Base-by-base conservation (phyloP, 2,329 filamentous ascomycete genomes). In the Aureobasidium subglaciale region DNA sequence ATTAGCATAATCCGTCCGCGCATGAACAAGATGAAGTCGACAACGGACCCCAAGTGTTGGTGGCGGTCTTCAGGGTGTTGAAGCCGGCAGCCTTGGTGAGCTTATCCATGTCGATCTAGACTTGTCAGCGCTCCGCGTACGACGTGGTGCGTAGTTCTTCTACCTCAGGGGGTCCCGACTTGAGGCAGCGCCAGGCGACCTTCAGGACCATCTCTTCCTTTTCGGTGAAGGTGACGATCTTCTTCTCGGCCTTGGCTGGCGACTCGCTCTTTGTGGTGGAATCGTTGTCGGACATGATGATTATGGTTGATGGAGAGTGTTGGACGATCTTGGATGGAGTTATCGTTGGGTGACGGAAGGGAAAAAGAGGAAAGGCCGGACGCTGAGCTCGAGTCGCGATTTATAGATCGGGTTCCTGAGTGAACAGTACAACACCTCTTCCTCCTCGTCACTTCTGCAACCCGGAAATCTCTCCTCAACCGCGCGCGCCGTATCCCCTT, bases 121-220 rank as follows among this genome's bases (percentile, higher is more conserved):
- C 16, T 30, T 32, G 25, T 52, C 8, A 52, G 35, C 5, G 35
- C 20, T 18, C 10, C 27, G 38, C 11, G 27, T n/a, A 16, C 3
- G 22, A 38, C 2, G 11, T 35, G 9, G 13, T 16, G 13, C 22
- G 30, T 15, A 9, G 15, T 5, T 29, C 11, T 11, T 34, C 35
- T 37, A 60, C 59, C 43, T 70, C 68, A 4, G 67, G 68, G 6
- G 60, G 52, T 37, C 63, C 64, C 16, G 60, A 54, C 62, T 68
- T 69, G 46, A 70, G 61, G 37, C 65, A 68, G 37, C 59, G 56
- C 57, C 63, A 67, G 22, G 67, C 67, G 29, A 62, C 58, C 56
- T 68, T 63, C 34, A 68, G 56, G 34, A 64, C 58, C 10, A 40
- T 56, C 55, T 64, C 62, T 40, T 69, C 66, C 35, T 61, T 64